phyloP scores from a whole-genome alignment of 768 basidiomycete genomes.

The Cytidiella melzeri region DNA sequence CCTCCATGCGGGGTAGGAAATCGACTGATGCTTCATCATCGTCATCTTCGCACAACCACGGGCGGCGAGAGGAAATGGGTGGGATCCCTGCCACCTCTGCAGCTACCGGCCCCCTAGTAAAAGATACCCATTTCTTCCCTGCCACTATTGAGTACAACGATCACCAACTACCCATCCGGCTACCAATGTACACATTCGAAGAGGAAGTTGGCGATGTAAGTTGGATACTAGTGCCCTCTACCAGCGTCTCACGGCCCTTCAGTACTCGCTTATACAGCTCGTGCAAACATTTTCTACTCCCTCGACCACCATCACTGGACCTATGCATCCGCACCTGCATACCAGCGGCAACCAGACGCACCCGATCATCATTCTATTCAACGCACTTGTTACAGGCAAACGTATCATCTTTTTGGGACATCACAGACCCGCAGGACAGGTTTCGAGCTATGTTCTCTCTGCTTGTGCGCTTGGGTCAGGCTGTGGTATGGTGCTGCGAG shows the following conservation, averaged over 20 bases:
- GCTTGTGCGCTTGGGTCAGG: slow-evolving; percentile 93
- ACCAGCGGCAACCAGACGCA: slow-evolving; percentile 87
- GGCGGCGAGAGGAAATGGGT: slow-evolving; percentile 12
- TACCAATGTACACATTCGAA: slow-evolving; percentile 83
- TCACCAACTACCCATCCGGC: slow-evolving; percentile 80
- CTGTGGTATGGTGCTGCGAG: slow-evolving; percentile 76
- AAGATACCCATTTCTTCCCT: slow-evolving; percentile 94
- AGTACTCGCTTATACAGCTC: slow-evolving; percentile 92
- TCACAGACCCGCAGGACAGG: slow-evolving; percentile 81
- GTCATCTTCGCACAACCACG: slow-evolving; percentile 43
- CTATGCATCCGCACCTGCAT: slow-evolving; percentile 88
- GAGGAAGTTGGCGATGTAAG: slow-evolving; percentile 96
- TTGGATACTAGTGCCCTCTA: slow-evolving; percentile 18
- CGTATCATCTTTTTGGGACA: slow-evolving; percentile 96
- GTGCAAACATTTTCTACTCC: slow-evolving; percentile 74
- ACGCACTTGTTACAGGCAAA: slow-evolving; percentile 91
- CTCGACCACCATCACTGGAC: slow-evolving; percentile 57
- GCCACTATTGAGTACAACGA: slow-evolving; percentile 80
- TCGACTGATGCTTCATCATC: slow-evolving; percentile 73
- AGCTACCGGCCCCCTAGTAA: slow-evolving; percentile 29
- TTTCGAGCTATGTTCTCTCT: slow-evolving; percentile 87
- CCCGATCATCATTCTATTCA: slow-evolving; percentile 92
- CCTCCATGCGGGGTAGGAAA: slow-evolving; percentile 37
- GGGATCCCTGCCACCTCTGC: slow-evolving; percentile 16
- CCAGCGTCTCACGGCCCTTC: slow-evolving; percentile 14